Conservation (phyloP, 1,284 basidiomycete genomes). For the Hypsizygus ulmarius region DNA sequence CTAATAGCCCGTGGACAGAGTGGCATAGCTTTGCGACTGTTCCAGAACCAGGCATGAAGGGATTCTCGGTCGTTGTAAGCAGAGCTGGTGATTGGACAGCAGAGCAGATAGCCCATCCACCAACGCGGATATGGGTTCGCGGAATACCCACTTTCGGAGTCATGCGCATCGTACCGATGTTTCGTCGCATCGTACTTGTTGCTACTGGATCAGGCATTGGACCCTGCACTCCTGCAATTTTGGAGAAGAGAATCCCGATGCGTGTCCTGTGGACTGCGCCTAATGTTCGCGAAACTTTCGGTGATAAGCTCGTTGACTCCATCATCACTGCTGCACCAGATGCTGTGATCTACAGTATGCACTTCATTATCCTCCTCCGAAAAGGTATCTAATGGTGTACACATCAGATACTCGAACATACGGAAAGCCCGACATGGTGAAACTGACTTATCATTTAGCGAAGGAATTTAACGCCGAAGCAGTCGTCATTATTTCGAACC, state of each 20-base stretch:
- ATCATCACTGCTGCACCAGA: conserved; percentile 51
- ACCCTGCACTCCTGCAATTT: conserved; percentile 53
- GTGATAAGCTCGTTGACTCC: conserved; percentile 54
- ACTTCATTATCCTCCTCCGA: no score
- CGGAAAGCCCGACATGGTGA: conserved; percentile 33
- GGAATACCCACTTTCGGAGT: conserved; percentile 60
- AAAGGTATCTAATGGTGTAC: no score
- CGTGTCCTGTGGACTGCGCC: conserved; percentile 59
- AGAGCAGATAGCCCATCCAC: conserved; percentile 54
- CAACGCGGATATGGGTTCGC: conserved; percentile 54
- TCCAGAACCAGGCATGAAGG: conserved; percentile 47
- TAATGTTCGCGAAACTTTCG: conserved; percentile 58
- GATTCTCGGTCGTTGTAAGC: conserved; percentile 57
- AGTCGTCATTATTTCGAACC: conserved; percentile 60
- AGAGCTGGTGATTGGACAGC: conserved; percentile 61
- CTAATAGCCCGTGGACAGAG: conserved; percentile 51
- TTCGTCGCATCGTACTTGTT: conserved; percentile 57
- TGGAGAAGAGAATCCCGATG: conserved; percentile 50
- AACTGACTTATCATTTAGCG: conserved; percentile 53
- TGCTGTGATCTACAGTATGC: conserved; percentile 55
- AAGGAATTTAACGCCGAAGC: conserved; percentile 61
- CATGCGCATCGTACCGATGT: conserved; percentile 54
- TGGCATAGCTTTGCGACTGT: conserved; percentile 65
- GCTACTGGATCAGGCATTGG: conserved; percentile 64
- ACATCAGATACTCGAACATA: conserved; percentile 57